Base-by-base conservation (phyloP, 805 yeast species). In the Metschnikowia bowlesiae region DNA sequence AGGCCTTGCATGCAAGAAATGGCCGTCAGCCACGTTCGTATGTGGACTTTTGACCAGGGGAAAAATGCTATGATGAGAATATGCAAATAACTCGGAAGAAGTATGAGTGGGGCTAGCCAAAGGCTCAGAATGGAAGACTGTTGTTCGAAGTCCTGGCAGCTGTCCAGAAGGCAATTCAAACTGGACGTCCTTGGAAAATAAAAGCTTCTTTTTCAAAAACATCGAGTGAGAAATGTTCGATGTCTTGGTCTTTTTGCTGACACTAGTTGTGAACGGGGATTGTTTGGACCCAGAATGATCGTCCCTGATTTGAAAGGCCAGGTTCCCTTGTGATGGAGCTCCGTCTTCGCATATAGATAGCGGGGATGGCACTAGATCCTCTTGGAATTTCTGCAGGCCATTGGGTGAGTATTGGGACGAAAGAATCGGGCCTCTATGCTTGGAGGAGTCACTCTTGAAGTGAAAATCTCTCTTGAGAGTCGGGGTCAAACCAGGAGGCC, bases 101-200 rank as follows among this genome's bases (percentile, higher is more conserved):
- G 45, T 30, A 14, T 50, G 37, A 31, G 30, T 38, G 41, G 38
- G 31, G 13, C 30, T 39, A 32, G 41, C 35, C 10, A 43, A 42
- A 8, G 50, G 36, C 18, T 44, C 46, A 26, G 31, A 16, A 16
- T 26, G 46, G 4, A 36, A 44, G 16, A 10, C 28, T 26, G 33
- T 11, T 36, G 53, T 30, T 8, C 44, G 41, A 30, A 30, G 29
- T 6, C 39, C 18, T 10, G 16, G 35, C 22, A 38, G 39, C 16
- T 56, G 56, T 41, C 53, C 51, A 14, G 58, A 53, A 13, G 60
- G 51, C 10, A 73, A 56, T 58, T 73, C 78, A 14, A 70, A 47
- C 53, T 72, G 74, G 8, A 73, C 54, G 36, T 73, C 77, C 53
- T 73, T 73, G 18, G 73, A 67, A 47, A 62, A 63, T 1, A 70